These are phyloP conservation scores for Spathaspora boniae DNA, from an alignment of 805 yeast genomes.

Conservation along the genomic window DNA sequence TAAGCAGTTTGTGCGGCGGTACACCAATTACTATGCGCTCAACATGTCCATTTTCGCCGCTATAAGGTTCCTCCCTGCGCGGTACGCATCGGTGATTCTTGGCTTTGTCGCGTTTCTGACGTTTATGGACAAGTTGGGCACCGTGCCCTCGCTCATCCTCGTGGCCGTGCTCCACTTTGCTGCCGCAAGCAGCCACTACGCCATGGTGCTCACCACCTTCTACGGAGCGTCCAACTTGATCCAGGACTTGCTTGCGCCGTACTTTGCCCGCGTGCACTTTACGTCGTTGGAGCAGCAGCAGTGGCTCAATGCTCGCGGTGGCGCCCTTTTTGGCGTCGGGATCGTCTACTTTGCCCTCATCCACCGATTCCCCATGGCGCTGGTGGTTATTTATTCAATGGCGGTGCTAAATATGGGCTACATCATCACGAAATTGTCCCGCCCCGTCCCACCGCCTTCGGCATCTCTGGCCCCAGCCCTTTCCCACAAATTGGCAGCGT, in stretches of 20 bases:
- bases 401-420: conserved; percentile 55
- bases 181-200: conserved; percentile 32
- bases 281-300: conserved; percentile 36
- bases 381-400: conserved; percentile 47
- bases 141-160: conserved; percentile 38
- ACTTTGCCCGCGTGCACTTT: conserved; percentile 46
- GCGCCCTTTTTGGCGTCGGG: conserved; percentile 55
- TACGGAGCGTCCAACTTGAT: conserved; percentile 46
- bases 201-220: conserved; percentile 38
- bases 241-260: conserved; percentile 48
- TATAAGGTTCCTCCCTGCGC: too few species aligned
- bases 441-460: conserved; percentile 35
- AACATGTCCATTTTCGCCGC: conserved; percentile 17
- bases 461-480: too few species aligned
- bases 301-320: conserved; percentile 54
- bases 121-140: conserved; percentile 45
- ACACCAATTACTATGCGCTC: conserved; percentile 16
- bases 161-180: conserved; percentile 30
- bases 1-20: conserved; percentile 19
- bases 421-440: conserved; percentile 50
- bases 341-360: conserved; percentile 43
- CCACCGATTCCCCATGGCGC: conserved; percentile 39
- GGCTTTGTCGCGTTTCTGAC: conserved; percentile 42
- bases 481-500: conserved; percentile 22
- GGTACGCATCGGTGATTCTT: conserved; percentile 39